These are phyloP conservation scores for Smittium mucronatum DNA, from an alignment of 371 early-diverging fungal species.

Conservation along the genomic window DNA sequence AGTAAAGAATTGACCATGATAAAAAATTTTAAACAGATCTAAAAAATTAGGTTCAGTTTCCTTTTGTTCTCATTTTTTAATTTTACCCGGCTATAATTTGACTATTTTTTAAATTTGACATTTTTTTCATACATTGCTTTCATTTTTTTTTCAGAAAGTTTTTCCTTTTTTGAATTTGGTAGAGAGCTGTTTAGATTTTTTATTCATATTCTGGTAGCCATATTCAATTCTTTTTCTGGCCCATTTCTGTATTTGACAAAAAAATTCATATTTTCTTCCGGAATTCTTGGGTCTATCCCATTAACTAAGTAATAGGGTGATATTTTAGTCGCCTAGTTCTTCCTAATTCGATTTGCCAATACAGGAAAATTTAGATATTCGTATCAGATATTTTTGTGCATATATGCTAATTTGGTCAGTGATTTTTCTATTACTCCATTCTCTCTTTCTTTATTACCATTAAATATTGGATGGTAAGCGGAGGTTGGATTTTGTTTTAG, in stretches of 20 bases:
- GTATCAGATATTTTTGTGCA: conserved; percentile 14
- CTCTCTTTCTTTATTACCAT: conserved; percentile 22
- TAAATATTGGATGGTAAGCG: conserved; percentile 26
- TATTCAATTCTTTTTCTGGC: background rate
- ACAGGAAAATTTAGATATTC: conserved; percentile 7
- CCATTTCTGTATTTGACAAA: background rate
- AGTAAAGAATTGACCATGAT: background rate
- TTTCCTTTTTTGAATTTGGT: background rate
- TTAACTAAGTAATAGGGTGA: background rate
- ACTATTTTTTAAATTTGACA: background rate
- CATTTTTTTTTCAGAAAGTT: background rate
- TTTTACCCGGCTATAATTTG: background rate
- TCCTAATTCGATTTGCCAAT: conserved; percentile 1
- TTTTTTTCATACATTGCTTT: background rate
- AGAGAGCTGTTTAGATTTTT: background rate
- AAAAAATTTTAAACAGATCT: background rate
- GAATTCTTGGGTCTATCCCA: background rate
- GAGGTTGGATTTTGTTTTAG: conserved; percentile 14
- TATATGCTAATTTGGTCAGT: background rate
- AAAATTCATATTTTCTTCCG: background rate
- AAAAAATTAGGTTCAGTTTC: background rate
- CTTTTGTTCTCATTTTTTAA: background rate
- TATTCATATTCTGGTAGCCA: background rate
- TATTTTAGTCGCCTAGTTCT: background rate
- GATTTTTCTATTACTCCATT: conserved; percentile 15